Base-by-base conservation (phyloP, 805 yeast species). In the Myxozyma neglecta region DNA sequence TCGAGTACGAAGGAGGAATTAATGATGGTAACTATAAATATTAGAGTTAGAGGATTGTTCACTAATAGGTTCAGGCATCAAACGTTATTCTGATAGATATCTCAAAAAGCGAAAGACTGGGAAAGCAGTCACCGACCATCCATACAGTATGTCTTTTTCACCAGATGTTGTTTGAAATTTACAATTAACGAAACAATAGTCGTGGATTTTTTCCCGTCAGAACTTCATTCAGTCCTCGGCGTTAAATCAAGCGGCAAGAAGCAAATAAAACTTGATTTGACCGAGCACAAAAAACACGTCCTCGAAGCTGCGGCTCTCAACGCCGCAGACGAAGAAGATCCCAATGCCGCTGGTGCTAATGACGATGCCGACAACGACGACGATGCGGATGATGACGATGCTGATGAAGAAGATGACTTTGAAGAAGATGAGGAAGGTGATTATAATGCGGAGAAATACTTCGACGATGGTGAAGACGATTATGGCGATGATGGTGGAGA, bases 401-500 rank as follows among this genome's bases (percentile, higher is more conserved):
- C 60, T 2, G 68, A 57, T 35, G 69, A 61, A 37, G 68, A 68
- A 29, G 70, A 68, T 47, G 70, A 68, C 45, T 68, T 68, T 56
- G 70, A 68, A 18, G 70, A 68, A 37, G 70, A 68, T 42, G 70
- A 68, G 42, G 70, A 68, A 8, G 70, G 70, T n/a, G 70, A 68
- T 49, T 68, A 68, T 50, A 68, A 68, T 49, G 70, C 70, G 6
- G 70, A 68, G 46, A 56, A 53, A 48, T 68, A 68, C 56, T 68
- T 68, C 53, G 70, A 68, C 49, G 70, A 68, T 47, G 70, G 70
- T 32, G 70, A 68, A 34, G 70, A 68, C 7, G 63, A 62, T 32
- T 53, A 66, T 46, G 70, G 66, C 34, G 69, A 63, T 29, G 70
- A 61, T 13, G 70, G 61, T 14, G 68, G 64, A 40, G 69, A 68